Base-by-base conservation (phyloP, 768 basidiomycete species). In the Kwoniella dendrophila region DNA sequence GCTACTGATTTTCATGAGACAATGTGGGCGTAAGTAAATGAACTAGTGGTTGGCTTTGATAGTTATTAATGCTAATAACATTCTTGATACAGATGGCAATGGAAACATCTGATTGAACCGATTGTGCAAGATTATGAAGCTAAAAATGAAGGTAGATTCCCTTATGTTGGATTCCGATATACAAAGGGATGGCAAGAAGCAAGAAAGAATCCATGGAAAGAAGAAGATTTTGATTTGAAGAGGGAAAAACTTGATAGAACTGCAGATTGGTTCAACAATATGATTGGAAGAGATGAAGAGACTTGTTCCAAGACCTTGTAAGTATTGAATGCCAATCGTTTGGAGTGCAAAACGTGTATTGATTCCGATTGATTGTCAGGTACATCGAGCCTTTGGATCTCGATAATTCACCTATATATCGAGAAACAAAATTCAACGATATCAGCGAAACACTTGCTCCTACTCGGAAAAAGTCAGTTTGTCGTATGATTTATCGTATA, bases 301-400 rank as follows among this genome's bases (percentile, higher is more conserved):
- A 67, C 69, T 10, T 75, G 76, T 59, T 70, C 72, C 14, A 63
- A 72, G 33, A 51, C 67, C 10, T 49, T 70, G 62, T 64, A 56
- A 55, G 52, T 68, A 43, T 27, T 20, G 7, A 36, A 8, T 8
- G 34, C 16, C 7, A 36, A 36, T 8, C 16, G 16, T 36, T 36
- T 36, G 34, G 34, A 36, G 34, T 8, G 34, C 34, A 8, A 36
- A 36, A n/a, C n/a, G n/a, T 36, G 16, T 36, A 36, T 36, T 8
- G 34, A 20, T 43, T 11, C 7, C 18, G 41, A 43, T n/a, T n/a
- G n/a, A n/a, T n/a, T n/a, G n/a, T 43, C 34, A 59, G 40, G 44
- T 63, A 52, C 38, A 41, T 54, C 48, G 54, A 43, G 24, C 60
- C 11, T 52, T 58, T 26, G 27, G 36, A 14, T 56, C 63, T 55